phyloP scores from a whole-genome alignment of 192 early-diverging fungal species.

The Mycoemilia scoparia region DNA sequence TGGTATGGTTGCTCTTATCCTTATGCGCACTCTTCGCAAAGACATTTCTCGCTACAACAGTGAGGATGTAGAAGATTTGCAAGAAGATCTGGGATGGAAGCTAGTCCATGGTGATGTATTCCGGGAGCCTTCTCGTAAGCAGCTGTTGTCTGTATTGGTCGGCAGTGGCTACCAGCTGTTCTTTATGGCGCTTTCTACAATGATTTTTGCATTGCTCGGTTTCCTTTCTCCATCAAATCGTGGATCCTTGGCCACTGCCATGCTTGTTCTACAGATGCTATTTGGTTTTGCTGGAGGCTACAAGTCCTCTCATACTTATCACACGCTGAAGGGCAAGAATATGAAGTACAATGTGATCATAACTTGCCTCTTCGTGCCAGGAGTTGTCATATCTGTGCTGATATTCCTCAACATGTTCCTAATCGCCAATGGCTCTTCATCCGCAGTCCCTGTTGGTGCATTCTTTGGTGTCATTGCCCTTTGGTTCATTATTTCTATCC shows the following conservation, averaged over 20 bases:
- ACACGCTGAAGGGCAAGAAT: slow-evolving; percentile 80
- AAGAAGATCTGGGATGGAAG: slow-evolving; percentile 97
- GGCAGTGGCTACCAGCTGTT: slow-evolving; percentile 74
- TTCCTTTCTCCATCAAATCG: slow-evolving; percentile 84
- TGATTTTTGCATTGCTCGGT: slow-evolving; percentile 83
- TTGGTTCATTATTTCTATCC: slow-evolving; percentile 72
- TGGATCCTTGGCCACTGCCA: slow-evolving; percentile 82
- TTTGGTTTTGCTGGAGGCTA: slow-evolving; percentile 82
- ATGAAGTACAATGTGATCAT: slow-evolving; percentile 71
- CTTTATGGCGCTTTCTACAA: slow-evolving; percentile 48
- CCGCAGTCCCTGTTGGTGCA: slow-evolving; percentile 75
- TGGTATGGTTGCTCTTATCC: slow-evolving; percentile 78
- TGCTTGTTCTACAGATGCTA: slow-evolving; percentile 81
- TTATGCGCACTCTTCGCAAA: slow-evolving; percentile 72
- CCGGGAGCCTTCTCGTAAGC: slow-evolving; percentile 58
- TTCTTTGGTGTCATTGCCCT: slow-evolving; percentile 63
- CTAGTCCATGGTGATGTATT: slow-evolving; percentile 96
- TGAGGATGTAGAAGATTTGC: slow-evolving; percentile 46
- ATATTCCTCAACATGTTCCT: slow-evolving; percentile 72
- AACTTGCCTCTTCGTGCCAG: slow-evolving; percentile 65
- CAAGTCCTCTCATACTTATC: slow-evolving; percentile 74
- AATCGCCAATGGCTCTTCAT: slow-evolving; percentile 59
- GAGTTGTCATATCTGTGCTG: slow-evolving; percentile 35
- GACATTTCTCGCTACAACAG: slow-evolving; percentile 87
- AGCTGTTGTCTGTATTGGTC: slow-evolving; percentile 57